Base-by-base conservation (phyloP, 192 early-diverging fungal species). In the Jimgerdemannia flammicorona region DNA sequence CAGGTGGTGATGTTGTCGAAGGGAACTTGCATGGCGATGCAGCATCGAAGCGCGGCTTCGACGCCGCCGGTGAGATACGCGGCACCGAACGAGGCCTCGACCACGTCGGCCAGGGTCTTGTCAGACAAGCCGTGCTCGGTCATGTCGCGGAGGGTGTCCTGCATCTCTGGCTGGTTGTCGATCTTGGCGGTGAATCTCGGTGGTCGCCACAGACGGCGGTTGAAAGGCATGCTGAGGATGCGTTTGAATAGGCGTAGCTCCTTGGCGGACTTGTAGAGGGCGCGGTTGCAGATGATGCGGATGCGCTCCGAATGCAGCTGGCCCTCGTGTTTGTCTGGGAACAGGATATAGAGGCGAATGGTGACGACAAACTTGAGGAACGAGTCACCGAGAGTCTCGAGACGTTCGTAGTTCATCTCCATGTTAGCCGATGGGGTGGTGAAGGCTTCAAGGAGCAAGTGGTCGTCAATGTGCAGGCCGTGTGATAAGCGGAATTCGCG, bases 341-440 rank as follows among this genome's bases (percentile, higher is more conserved):
- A 87, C 20, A 85, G 74, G 59, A 92, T 93, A 79, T 92, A 98
- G 43, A 96, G 80, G 73, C 91, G 89, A 40, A 93, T 84, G 0
- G 91, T 91, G 3, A 87, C 81, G 3, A 91, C 80, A 68, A 93
- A 87, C 77, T 98, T 98, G 29, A 98, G 84, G 54, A 95, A 92
- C 39, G 95, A 91, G 75, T 98, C 96, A 7, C 97, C 97, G 17
- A 97, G 83, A 4, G 92, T 90, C 83, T 98, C 96, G 0, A 96
- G 80, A 0, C 97, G 92, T 80, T 98, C 94, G 77, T 98, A 97
- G 77, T 93, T 88, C 71, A 84, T 85, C 41, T 87, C 87, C 73
- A 88, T 81, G 73, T 79, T 88, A 3, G 95, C 85, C 6, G 90
- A 88, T 14, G 93, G 85, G 2, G 93, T 82, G 0, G 95, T 95